Evolutionary conservation across 2,329 filamentous ascomycete species (phyloP).

Genomic region (Aureobasidium uvarum): DNA sequence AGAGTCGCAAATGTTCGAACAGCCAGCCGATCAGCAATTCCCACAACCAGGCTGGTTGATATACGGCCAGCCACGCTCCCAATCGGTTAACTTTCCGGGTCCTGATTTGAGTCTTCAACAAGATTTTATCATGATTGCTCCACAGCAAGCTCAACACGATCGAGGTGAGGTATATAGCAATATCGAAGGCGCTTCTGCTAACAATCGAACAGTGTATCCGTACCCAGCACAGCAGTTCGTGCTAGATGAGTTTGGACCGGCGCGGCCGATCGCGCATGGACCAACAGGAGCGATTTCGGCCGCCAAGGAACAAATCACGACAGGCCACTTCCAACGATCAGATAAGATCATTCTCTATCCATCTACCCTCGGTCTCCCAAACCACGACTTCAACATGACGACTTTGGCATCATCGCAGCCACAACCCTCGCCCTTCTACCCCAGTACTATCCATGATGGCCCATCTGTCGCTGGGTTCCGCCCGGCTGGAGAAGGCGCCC

Average conservation of each 20-base stretch:
- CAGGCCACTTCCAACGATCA: conserved; percentile 18
- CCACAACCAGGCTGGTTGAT: neutral
- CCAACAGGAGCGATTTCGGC: conserved; percentile 3
- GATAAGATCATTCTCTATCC: conserved; percentile 22
- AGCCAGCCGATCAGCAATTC: neutral
- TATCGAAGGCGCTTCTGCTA: neutral
- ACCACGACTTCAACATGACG: conserved; percentile 5
- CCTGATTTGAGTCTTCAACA: neutral
- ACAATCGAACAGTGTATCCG: neutral
- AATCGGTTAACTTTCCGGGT: neutral
- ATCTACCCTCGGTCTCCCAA: conserved; percentile 18
- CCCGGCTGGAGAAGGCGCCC: neutral
- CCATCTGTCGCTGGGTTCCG: neutral
- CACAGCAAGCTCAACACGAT: neutral
- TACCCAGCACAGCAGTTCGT: neutral
- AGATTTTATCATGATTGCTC: neutral
- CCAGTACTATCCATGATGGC: neutral
- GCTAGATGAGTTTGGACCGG: neutral
- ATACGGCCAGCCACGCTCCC: neutral
- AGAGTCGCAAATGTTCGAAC: neutral
- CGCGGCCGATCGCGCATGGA: conserved; percentile 1
- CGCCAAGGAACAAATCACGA: conserved; percentile 20
- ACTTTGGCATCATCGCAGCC: neutral
- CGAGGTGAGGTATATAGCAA: neutral
- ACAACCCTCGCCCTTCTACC: neutral